A percentile compares a stretch with the other conserved stretches of the same genome.
Evolutionary conservation across 1,139 yeast species (phyloP).

Genomic region (Yamadazyma friedrichii): DNA sequence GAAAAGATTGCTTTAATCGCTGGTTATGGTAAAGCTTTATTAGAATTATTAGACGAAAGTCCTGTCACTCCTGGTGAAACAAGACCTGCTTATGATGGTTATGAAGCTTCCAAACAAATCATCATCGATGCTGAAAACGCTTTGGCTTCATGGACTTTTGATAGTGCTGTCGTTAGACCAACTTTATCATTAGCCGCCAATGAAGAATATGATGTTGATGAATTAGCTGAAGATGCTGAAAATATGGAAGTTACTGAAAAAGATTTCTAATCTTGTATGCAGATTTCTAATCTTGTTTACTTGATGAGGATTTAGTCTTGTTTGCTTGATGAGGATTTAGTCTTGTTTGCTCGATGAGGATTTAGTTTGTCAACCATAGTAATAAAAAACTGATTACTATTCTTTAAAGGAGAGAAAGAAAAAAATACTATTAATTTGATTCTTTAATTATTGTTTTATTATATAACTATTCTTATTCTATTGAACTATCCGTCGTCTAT

Average conservation of each 20-base stretch:
- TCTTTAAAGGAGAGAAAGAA: too few relatives aligned
- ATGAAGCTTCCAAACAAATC: conserved; percentile 84
- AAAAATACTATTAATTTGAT: too few relatives aligned
- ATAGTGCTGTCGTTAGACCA: conserved; percentile 77
- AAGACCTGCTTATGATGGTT: conserved; percentile 85
- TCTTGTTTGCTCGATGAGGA: too few relatives aligned
- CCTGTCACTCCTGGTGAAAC: conserved; percentile 92
- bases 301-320: too few relatives aligned
- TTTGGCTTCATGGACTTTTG: conserved; percentile 80
- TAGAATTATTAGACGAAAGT: conserved; percentile 78
- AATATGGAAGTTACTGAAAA: conserved; percentile 56
- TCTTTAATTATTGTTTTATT: too few relatives aligned
- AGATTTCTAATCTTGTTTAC: neutral
- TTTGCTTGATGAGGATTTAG: too few relatives aligned
- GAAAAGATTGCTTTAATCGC: conserved; percentile 85
- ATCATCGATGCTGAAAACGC: conserved; percentile 85
- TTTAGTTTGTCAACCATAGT: too few relatives aligned
- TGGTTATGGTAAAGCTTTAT: conserved; percentile 83
- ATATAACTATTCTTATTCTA: too few relatives aligned
- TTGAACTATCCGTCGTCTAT: too few relatives aligned
- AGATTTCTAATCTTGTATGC: conserved; percentile 23
- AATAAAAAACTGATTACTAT: too few relatives aligned
- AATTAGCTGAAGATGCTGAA: conserved; percentile 54
- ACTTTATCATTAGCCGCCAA: conserved; percentile 70
- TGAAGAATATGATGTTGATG: conserved; percentile 56